Percentiles rank a stretch among this genome's conserved stretches.
Evolutionary conservation across 805 yeast genomes (phyloP).

Genomic region (Candida parachauliodes): DNA sequence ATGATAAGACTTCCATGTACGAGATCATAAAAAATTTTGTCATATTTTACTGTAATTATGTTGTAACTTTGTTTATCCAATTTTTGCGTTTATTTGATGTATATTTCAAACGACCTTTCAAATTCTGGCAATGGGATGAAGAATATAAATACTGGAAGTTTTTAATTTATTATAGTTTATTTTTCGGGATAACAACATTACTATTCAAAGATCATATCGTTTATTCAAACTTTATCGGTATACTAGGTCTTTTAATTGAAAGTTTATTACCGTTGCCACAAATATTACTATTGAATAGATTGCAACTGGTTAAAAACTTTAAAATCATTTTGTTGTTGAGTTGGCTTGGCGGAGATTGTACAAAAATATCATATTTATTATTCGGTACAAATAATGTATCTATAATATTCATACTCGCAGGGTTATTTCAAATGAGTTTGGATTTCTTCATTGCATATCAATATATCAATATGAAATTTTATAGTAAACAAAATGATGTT

Average conservation of each 20-base stretch:
- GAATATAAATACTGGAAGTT: conserved; percentile 61
- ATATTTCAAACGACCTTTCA: conserved; percentile 52
- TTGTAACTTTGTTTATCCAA: conserved; percentile 14
- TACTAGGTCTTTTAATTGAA: conserved; percentile 66
- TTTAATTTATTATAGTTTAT: conserved; percentile 41
- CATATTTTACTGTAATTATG: conserved; percentile 5
- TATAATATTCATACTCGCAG: conserved; percentile 61
- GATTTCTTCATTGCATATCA: conserved; percentile 73
- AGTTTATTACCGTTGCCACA: conserved; percentile 75
- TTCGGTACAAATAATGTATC: conserved; percentile 74
- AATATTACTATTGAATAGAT: conserved; percentile 61
- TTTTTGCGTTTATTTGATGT: conserved; percentile 66
- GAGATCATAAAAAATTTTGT: conserved; percentile 2
- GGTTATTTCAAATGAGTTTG: conserved; percentile 71
- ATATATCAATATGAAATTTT: conserved; percentile 56
- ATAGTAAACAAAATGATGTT: conserved; percentile 9
- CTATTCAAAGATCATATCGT: conserved; percentile 29
- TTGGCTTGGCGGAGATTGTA: conserved; percentile 87
- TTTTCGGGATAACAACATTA: conserved; percentile 40
- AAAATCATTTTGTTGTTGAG: conserved; percentile 69
- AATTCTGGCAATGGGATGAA: conserved; percentile 86
- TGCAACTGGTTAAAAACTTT: conserved; percentile 73
- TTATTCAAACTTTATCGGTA: conserved; percentile 54
- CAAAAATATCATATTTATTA: conserved; percentile 70
- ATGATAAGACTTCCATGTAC: conserved; percentile 8